Evolutionary conservation across 805 yeast species (phyloP), one percentile per base, ranked within the genome.

Genomic region (Starmerella cellae): DNA sequence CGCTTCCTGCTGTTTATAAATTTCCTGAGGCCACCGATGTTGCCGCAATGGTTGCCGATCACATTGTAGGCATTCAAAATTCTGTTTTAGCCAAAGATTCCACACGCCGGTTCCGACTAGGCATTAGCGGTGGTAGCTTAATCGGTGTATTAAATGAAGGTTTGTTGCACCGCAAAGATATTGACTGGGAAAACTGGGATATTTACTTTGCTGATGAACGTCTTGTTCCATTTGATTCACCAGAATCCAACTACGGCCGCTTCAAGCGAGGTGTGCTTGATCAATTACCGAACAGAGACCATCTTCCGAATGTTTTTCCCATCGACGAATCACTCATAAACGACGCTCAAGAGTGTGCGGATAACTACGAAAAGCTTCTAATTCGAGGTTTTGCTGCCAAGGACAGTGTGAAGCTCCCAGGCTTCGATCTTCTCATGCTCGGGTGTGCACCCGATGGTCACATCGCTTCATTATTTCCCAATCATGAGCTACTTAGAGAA

Each of bases 371-470:
- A 58, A 82, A 84, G 63, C 68, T 76, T 18, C 68, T 91, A 43
- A 82, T 91, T 44, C 75, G 74, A 56, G 91, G 88, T 41, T 91
- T 91, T 66, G 98, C 98, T 10, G 85, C 82, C 41, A 88, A 93
- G 60, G 97, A 91, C 62, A 79, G 94, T 16, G 98, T 91, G 43
- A 85, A 87, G 63, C 70, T 88, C 48, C 98, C 98, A 46, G 77
- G 83, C 75, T 88, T 91, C 64, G 97, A 91, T 61, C 65, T 91
- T 41, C 73, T 91, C 48, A 67, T 91, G 51, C 69, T 91, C 45
- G 98, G 98, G 21, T 88, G 97, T 68, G 98, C 98, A 1, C 97
- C 97, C 2, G 98, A 88, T 61, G 98, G 98, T 19, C 98, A 88
- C 61, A 82, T 84, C 57, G 95, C 95, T 40, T 84, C 94, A n/a